Conservation (phyloP, 768 basidiomycete species). For the Sistotremastrum niveocremeum region DNA sequence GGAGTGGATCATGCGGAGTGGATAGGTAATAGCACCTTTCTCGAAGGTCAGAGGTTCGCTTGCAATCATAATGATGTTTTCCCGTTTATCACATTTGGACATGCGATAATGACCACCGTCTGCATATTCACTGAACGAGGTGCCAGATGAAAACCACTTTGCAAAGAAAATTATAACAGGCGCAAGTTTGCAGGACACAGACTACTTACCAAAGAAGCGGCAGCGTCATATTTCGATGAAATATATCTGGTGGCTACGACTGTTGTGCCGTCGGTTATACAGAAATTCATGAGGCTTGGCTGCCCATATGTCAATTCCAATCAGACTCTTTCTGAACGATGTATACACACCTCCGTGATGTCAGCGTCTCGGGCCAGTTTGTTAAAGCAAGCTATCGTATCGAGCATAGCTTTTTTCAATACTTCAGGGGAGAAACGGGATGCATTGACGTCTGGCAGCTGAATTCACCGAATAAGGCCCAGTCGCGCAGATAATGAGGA, state of each 20-base stretch:
- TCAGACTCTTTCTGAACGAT: not conserved
- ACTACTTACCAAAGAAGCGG: constrained; percentile 64
- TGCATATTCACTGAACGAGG: constrained; percentile 81
- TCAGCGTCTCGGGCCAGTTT: constrained; percentile 55
- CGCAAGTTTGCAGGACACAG: not conserved
- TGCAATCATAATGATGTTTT: constrained; percentile 92
- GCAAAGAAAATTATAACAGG: constrained; percentile 4
- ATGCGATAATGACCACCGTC: constrained; percentile 88
- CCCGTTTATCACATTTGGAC: constrained; percentile 90
- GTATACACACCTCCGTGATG: constrained; percentile 47
- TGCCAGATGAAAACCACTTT: constrained; percentile 92
- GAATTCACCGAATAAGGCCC: not conserved
- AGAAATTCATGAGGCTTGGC: constrained; percentile 92
- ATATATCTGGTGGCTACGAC: constrained; percentile 94
- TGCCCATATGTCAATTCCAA: constrained; percentile 15
- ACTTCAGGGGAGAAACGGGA: constrained; percentile 55
- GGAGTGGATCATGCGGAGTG: constrained; percentile 1
- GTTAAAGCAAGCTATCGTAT: constrained; percentile 75
- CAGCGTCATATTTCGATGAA: constrained; percentile 81
- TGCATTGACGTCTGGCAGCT: constrained; percentile 76
- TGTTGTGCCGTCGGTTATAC: constrained; percentile 88
- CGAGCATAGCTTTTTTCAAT: constrained; percentile 76
- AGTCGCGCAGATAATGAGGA: not conserved
- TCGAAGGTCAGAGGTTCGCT: constrained; percentile 96
- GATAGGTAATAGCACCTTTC: constrained; percentile 38